Conservation (phyloP, 805 yeast genomes). For the Metschnikowia chrysomelidarum region DNA sequence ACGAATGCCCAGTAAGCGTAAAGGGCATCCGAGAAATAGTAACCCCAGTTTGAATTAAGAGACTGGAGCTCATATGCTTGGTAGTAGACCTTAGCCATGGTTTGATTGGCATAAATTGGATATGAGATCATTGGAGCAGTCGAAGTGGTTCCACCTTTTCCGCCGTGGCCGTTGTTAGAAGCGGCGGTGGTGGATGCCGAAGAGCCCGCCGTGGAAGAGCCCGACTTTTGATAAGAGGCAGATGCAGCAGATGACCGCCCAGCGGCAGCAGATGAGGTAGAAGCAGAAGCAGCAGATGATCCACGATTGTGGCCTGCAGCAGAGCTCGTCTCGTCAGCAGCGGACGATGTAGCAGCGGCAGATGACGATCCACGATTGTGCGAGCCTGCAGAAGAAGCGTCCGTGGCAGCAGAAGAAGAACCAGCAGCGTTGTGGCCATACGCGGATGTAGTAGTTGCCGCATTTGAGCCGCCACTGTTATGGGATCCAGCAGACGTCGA, state of each 20-base stretch:
- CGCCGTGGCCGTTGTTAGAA: conserved; percentile 10
- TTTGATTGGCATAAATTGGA: conserved; percentile 12
- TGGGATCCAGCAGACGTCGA: too few relatives aligned
- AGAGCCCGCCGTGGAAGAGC: too few relatives aligned
- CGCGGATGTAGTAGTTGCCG: too few relatives aligned
- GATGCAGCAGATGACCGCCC: conserved; percentile 1
- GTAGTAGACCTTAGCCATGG: conserved; percentile 6
- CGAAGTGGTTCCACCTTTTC: conserved; percentile 13
- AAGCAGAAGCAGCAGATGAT: too few relatives aligned
- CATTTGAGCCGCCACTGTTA: too few relatives aligned
- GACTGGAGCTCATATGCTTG: conserved; percentile 6
- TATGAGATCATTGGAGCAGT: conserved; percentile 7
- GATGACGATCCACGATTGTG: not conserved
- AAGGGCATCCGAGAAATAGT: conserved; percentile 12
- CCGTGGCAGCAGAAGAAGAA: too few relatives aligned
- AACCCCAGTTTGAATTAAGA: conserved; percentile 13
- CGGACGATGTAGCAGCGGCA: too few relatives aligned
- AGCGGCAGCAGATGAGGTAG: not conserved
- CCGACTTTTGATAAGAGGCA: conserved; percentile 1
- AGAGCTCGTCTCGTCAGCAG: too few relatives aligned
- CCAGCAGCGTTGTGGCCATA: too few relatives aligned
- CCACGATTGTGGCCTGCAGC: too few relatives aligned
- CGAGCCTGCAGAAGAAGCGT: too few relatives aligned
- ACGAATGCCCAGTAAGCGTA: conserved; percentile 17
- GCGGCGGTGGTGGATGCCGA: not conserved